Percentiles rank a stretch among this genome's conserved stretches.
These are phyloP conservation scores for Thelephora aurantiotincta DNA, from an alignment of 768 basidiomycete genomes.

Conservation along the genomic window DNA sequence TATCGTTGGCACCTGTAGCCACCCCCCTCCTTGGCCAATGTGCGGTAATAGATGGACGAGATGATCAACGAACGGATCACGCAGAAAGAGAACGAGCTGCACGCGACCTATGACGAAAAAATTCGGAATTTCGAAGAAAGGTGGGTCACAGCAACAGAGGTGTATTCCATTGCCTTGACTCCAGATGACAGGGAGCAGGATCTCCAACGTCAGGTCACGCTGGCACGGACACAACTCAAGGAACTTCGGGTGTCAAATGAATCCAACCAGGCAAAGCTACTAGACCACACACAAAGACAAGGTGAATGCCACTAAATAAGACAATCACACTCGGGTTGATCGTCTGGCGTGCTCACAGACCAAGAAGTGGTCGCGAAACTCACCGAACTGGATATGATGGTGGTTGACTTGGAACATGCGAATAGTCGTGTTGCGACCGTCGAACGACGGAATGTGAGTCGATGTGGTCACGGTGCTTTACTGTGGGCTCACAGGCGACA, in stretches of 20 bases:
- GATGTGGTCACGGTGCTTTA: background rate
- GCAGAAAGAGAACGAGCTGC: constrained; percentile 92
- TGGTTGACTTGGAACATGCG: constrained; percentile 88
- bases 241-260: constrained; percentile 88
- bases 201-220: constrained; percentile 78
- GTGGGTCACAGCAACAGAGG: constrained; percentile 25
- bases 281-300: constrained; percentile 85
- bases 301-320: constrained; percentile 27
- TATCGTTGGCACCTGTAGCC: constrained; percentile 16
- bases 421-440: constrained; percentile 86
- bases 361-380: constrained; percentile 85
- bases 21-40: background rate
- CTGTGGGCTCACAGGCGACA: background rate
- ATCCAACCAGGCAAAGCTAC: constrained; percentile 79
- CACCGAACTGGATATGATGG: constrained; percentile 89
- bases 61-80: constrained; percentile 79
- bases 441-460: constrained; percentile 78
- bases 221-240: constrained; percentile 77
- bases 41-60: constrained; percentile 71
- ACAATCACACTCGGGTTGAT: background rate
- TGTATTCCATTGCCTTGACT: background rate
- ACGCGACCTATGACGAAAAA: constrained; percentile 93
- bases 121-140: constrained; percentile 93
- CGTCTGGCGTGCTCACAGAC: constrained; percentile 30
- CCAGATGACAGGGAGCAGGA: constrained; percentile 67